These are phyloP conservation scores for Cystobasidium tubakii DNA, from an alignment of 768 basidiomycete genomes.

Conservation along the genomic window DNA sequence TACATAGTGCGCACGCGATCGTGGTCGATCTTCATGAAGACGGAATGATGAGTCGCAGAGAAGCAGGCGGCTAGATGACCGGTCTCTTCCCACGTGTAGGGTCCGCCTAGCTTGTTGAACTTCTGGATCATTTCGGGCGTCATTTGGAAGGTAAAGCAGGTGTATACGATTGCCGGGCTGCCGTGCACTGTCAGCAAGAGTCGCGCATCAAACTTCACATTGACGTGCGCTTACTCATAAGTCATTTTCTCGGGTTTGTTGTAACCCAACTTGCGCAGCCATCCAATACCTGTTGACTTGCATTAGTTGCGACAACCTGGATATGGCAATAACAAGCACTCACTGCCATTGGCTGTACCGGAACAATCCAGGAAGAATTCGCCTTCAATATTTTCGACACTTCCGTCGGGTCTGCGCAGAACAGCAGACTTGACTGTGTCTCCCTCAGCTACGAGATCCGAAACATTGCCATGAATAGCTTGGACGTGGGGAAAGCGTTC, in stretches of 20 bases:
- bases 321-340: neutral
- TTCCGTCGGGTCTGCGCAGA: slow-evolving; percentile 2
- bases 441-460: neutral
- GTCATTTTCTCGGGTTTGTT: slow-evolving; percentile 12
- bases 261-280: slow-evolving; percentile 2
- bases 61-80: slow-evolving; percentile 24
- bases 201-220: too few relatives aligned
- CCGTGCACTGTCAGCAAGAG: neutral
- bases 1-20: slow-evolving; percentile 26
- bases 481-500: neutral
- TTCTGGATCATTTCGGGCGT: slow-evolving; percentile 14
- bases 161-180: slow-evolving; percentile 28
- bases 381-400: neutral
- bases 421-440: neutral
- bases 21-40: slow-evolving; percentile 23
- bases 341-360: slow-evolving; percentile 20
- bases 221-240: neutral
- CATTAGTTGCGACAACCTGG: neutral
- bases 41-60: slow-evolving; percentile 6
- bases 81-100: slow-evolving; percentile 14
- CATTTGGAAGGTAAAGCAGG: slow-evolving; percentile 19
- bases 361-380: neutral
- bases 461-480: neutral
- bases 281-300: slow-evolving; percentile 1
- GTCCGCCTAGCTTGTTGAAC: neutral